Base-by-base conservation (phyloP, 495 filamentous ascomycete genomes). In the Lophiostoma macrostomum region DNA sequence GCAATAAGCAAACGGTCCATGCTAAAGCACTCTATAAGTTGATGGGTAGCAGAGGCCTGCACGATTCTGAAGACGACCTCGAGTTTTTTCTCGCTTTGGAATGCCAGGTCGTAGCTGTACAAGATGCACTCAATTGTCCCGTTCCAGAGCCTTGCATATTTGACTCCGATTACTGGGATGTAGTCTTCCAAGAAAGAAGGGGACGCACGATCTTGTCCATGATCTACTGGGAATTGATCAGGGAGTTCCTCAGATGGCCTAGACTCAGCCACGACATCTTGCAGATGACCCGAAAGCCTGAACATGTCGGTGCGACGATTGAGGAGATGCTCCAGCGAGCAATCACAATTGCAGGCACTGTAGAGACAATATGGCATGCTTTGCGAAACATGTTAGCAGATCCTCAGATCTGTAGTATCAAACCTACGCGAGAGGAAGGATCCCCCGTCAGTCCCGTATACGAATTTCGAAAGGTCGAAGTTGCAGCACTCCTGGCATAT, bases 221-320 rank as follows among this genome's bases (percentile, higher is more conserved):
- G 16, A 5, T 31, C 5, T 46, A 27, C 27, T 32, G 27, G 43
- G 34, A 10, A 31, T 2, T 46, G n/a, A 31, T 30, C 14, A 31
- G 43, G 20, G 27, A 34, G 29, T 13, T 46, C n/a, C 27, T 46
- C n/a, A 31, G 27, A 46, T 46, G 43, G 29, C 27, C 43, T 3
- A 24, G 43, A 16, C 19, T 46, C 12, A 12, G 31, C 12, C 24
- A 46, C 27, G n/a, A 23, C 24, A 27, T 27, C 11, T 2, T 27
- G 12, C 3, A 4, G 12, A 11, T 46, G 25, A 20, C n/a, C 7
- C 43, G 14, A 18, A 28, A 32, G 19, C 14, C 27, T 8, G 16
- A 18, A 5, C 13, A 31, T 32, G 34, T 8, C 4, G 28, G 5
- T 13, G n/a, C n/a, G n/a, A 31, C 8, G 7, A 2, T 31, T 5